Evolutionary conservation across 2,329 filamentous ascomycete genomes (phyloP), one percentile per base, ranked within the genome.

Genomic region (Alternaria longipes): DNA sequence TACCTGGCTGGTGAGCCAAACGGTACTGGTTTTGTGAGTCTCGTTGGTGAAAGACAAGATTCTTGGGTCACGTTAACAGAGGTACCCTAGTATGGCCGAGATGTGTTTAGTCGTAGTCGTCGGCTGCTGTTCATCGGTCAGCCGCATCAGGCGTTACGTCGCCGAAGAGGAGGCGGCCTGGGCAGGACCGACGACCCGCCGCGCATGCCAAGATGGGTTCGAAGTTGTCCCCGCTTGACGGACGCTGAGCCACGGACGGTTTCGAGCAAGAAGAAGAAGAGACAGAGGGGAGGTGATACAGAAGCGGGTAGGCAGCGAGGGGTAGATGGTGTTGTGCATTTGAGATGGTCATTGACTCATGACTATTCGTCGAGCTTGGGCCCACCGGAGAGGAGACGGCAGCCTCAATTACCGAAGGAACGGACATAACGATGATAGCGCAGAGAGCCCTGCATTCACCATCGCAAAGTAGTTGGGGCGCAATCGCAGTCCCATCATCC

Each of bases 331-430:
- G 38, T 20, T 41, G 38, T 20, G n/a, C 2, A 18, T 20, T 12
- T 20, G 38, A 9, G 16, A 41, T 20, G 38, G 38, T 20, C 8
- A 20, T 20, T 20, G 38, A 41, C 18, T 4, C 38, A 8, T 32
- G 30, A 18, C 22, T 5, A 14, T 14, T 18, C 36, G 45, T 18
- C 54, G 53, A 28, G 32, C 32, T 36, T 36, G 14, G 55, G 55
- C 55, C 55, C 55, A 57, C 47, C 55, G 52, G 55, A n/a, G 55
- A 45, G 55, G 55, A 57, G 55, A 57, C 55, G 58, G 38, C 54
- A 34, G 42, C 20, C 36, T 55, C 45, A 51, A 56, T 56, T 60
- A 56, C 57, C 57, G 57, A 51, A 34, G 24, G 40, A 40, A 38
- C 57, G 57, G 57, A 36, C 30, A 47, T 36, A 28, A 44, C 38